phyloP scores from a whole-genome alignment of 192 early-diverging fungal genomes.

The Gigaspora rosea region DNA sequence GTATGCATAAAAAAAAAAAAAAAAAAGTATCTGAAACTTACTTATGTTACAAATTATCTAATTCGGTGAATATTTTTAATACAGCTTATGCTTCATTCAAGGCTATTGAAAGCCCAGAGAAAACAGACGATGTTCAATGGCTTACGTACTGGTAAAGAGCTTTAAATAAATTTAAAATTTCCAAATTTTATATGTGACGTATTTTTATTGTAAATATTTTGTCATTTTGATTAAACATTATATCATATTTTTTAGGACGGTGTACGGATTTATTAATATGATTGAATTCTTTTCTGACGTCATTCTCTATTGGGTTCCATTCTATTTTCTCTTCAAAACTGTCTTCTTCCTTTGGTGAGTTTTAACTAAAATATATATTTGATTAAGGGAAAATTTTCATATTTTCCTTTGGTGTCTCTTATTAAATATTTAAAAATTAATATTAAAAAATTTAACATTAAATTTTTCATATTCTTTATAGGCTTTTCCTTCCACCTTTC shows the following conservation, averaged over 20 bases:
- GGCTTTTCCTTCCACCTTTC: conserved; percentile 28
- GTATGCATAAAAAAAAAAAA: conserved; percentile 40
- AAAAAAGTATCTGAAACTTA: neutral
- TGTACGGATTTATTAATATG: conserved; percentile 86
- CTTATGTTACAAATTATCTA: neutral
- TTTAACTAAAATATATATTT: conserved; percentile 67
- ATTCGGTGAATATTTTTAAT: neutral
- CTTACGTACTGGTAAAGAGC: conserved; percentile 77
- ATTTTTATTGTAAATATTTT: neutral
- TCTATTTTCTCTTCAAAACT: conserved; percentile 96
- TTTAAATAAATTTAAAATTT: neutral
- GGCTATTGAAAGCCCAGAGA: conserved; percentile 82
- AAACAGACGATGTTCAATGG: conserved; percentile 86
- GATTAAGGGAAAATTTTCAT: conserved; percentile 9
- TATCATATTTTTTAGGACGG: conserved; percentile 49
- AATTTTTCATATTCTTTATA: conserved; percentile 11
- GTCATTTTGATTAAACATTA: neutral
- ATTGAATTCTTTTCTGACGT: conserved; percentile 90
- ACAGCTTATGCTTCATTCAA: conserved; percentile 88
- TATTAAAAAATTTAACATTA: neutral
- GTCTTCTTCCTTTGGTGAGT: conserved; percentile 84
- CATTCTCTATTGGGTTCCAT: conserved; percentile 91
- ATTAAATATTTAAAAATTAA: too few relatives aligned
- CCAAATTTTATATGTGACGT: neutral
- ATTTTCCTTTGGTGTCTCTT: neutral